A percentile compares a stretch with the other conserved stretches of the same genome.
These are phyloP conservation scores for Thraustotheca clavata DNA, from an alignment of 352 stramenopile species.

Conservation along the genomic window DNA sequence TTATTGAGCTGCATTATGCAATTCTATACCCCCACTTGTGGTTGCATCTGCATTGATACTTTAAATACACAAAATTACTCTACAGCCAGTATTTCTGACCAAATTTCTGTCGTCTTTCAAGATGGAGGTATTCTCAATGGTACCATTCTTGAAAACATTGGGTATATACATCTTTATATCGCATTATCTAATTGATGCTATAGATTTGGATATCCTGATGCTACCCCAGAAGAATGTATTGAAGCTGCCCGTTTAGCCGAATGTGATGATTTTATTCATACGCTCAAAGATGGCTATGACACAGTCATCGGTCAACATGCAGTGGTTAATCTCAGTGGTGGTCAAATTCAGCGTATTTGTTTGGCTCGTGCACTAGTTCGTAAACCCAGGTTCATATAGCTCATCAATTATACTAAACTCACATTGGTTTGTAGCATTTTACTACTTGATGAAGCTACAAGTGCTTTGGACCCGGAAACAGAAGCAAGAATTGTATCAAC, in stretches of 20 bases:
- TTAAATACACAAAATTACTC: constrained; percentile 83
- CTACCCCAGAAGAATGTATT: constrained; percentile 71
- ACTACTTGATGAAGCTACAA: constrained; percentile 20
- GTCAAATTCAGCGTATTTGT: constrained; percentile 22
- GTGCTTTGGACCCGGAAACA: constrained; percentile 19
- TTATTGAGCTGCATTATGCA: constrained; percentile 81
- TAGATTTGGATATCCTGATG: constrained; percentile 42
- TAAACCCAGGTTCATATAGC: constrained; percentile 17
- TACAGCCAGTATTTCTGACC: constrained; percentile 80
- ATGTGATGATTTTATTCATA: constrained; percentile 13
- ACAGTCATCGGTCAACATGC: constrained; percentile 21
- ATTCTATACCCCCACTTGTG: constrained; percentile 76
- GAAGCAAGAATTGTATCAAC: constrained; percentile 15
- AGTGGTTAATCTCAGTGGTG: constrained; percentile 18
- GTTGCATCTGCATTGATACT: constrained; percentile 69
- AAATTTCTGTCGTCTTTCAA: constrained; percentile 82
- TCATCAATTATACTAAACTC: too few species aligned
- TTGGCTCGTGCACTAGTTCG: constrained; percentile 21
- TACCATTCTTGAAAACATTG: constrained; percentile 84
- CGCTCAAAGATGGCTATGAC: constrained; percentile 22
- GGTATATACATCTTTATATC: constrained; percentile 29
- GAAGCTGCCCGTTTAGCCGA: constrained; percentile 70
- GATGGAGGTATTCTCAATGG: constrained; percentile 82
- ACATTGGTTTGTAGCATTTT: too few species aligned
- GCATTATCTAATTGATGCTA: neutral